Conservation (phyloP, 1,284 basidiomycete species). For the Agaricales sp. region DNA sequence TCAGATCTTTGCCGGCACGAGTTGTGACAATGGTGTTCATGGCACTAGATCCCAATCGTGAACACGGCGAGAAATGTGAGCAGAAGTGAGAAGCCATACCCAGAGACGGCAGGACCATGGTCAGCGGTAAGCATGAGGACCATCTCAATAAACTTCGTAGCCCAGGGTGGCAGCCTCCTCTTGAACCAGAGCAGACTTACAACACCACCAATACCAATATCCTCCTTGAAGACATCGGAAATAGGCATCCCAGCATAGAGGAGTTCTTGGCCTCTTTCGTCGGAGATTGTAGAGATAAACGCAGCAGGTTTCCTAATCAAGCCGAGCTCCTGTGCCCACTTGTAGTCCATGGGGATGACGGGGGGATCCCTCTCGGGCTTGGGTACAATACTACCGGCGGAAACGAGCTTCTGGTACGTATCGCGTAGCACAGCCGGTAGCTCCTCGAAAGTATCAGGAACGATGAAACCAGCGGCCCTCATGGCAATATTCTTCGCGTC, state of each 20-base stretch:
- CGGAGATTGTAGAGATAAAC: slow-evolving; percentile 99
- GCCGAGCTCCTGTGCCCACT: slow-evolving; percentile 98
- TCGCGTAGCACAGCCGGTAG: slow-evolving; percentile 78
- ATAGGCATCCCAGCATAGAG: slow-evolving; percentile 99
- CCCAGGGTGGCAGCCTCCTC: slow-evolving; percentile 78
- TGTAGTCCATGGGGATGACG: slow-evolving; percentile 99
- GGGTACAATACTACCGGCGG: slow-evolving; percentile 59
- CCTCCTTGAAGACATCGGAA: slow-evolving; percentile 97
- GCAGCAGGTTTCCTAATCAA: slow-evolving; percentile 98
- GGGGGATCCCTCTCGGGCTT: slow-evolving; percentile 84
- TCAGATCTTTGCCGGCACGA: slow-evolving; percentile 97
- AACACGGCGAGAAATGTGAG: slow-evolving; percentile 5
- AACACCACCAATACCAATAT: slow-evolving; percentile 96
- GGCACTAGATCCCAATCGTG: slow-evolving; percentile 45
- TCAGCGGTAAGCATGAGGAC: slow-evolving; percentile 98
- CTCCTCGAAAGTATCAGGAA: slow-evolving; percentile 97
- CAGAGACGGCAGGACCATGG: slow-evolving; percentile 94
- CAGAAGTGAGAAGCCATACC: slow-evolving; percentile 25
- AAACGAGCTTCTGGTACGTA: slow-evolving; percentile 81
- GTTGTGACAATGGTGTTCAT: slow-evolving; percentile 99
- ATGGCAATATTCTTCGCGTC: slow-evolving; percentile 97
- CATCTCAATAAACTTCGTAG: slow-evolving; percentile 99
- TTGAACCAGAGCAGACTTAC: slow-evolving; percentile 98
- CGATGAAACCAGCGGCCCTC: slow-evolving; percentile 92
- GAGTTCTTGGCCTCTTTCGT: slow-evolving; percentile 98